phyloP scores from a whole-genome alignment of 1,139 yeast species.

The Geotrichum cucujoidarum region DNA sequence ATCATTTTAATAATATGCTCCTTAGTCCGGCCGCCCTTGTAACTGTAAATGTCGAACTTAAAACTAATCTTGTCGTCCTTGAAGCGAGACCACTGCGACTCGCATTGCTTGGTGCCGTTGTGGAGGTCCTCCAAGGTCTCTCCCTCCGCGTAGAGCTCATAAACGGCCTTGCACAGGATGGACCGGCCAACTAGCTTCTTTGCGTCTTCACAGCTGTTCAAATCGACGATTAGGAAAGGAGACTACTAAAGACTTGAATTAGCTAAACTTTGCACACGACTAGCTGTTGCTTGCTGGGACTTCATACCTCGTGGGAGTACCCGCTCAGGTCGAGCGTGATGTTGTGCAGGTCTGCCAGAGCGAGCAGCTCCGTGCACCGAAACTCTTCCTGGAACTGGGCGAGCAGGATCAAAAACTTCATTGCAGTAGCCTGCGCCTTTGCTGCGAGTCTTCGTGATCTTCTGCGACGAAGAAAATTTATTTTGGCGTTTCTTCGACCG shows the following conservation, averaged over 20 bases:
- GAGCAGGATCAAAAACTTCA: constrained; percentile 64
- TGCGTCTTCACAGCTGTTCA: constrained; percentile 66
- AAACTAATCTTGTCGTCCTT: constrained; percentile 39
- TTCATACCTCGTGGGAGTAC: constrained; percentile 45
- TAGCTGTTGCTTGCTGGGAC: not conserved
- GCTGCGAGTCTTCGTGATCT: too few relatives aligned
- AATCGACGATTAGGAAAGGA: constrained; percentile 68
- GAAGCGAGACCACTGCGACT: constrained; percentile 23
- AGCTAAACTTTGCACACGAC: not conserved
- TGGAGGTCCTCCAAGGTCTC: constrained; percentile 53
- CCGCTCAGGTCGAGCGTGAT: constrained; percentile 55
- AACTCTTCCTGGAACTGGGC: constrained; percentile 83
- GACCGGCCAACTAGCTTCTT: constrained; percentile 58
- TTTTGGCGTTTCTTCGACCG: too few relatives aligned
- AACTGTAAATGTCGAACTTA: constrained; percentile 77
- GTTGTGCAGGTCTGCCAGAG: constrained; percentile 63
- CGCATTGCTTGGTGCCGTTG: constrained; percentile 41
- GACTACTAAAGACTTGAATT: constrained; percentile 19
- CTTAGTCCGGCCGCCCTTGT: constrained; percentile 59
- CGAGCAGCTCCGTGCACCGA: constrained; percentile 75
- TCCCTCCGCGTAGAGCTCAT: constrained; percentile 83
- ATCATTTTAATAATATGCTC: constrained; percentile 57
- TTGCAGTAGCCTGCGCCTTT: constrained; percentile 11
- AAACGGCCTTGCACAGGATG: constrained; percentile 67
- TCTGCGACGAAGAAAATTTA: too few relatives aligned